Conservation (phyloP, 169 alveolate species). For the Plasmodium yoelii region DNA sequence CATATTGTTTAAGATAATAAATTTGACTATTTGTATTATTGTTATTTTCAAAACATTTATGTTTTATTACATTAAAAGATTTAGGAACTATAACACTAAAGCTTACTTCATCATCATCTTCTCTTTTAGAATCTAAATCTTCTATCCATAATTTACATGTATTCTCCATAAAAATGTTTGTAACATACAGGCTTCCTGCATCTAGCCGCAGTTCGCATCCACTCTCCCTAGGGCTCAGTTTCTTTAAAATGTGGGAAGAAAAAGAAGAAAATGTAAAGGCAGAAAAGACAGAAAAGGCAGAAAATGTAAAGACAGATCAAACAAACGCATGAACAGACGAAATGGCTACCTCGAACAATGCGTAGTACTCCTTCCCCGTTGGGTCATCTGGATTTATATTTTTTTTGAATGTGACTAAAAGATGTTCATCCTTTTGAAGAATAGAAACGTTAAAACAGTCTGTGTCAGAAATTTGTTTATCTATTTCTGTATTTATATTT, state of each 20-base stretch:
- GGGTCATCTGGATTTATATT: neutral
- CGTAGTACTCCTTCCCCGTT: conserved; percentile 1
- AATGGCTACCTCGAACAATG: conserved; percentile 16
- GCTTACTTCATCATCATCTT: conserved; percentile 23
- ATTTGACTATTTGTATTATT: neutral
- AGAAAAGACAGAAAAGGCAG: neutral
- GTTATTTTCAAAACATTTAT: conserved; percentile 7
- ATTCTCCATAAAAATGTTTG: conserved; percentile 16
- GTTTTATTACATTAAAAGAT: neutral
- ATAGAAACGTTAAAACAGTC: conserved; percentile 25
- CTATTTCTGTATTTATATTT: conserved; percentile 24
- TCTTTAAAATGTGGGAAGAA: neutral
- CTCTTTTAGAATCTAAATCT: neutral
- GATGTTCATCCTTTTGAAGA: neutral
- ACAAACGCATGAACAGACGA: no score
- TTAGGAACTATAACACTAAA: conserved; percentile 25
- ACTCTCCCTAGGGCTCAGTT: neutral
- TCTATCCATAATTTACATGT: conserved; percentile 10
- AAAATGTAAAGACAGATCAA: neutral
- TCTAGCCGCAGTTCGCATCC: conserved; percentile 33
- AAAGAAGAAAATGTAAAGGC: neutral
- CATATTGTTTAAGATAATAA: conserved; percentile 20
- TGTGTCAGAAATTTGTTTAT: conserved; percentile 1
- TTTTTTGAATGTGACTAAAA: conserved; percentile 22
- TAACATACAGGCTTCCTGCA: conserved; percentile 54